Percentiles rank a stretch among this genome's conserved stretches.
Evolutionary conservation across 768 basidiomycete species (phyloP).

Genomic region (Fibroporia radiculosa): DNA sequence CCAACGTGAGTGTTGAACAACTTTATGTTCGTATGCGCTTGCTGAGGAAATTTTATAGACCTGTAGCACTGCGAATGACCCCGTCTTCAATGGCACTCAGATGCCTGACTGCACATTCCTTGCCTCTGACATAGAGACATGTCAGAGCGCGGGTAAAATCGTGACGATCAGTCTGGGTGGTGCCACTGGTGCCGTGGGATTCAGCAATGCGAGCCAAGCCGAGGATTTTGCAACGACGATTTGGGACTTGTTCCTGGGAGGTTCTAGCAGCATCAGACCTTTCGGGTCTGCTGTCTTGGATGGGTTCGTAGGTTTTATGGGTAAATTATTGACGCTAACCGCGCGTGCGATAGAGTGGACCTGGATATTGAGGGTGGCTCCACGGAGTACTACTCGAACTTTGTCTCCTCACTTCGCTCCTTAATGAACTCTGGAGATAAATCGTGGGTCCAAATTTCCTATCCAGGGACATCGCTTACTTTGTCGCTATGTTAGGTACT

Average conservation of each 20-base stretch:
- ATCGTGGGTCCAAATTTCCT: slow-evolving; percentile 27
- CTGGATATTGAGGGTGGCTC: slow-evolving; percentile 70
- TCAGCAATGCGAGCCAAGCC: slow-evolving; percentile 51
- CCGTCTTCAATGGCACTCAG: slow-evolving; percentile 52
- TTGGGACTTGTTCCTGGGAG: slow-evolving; percentile 69
- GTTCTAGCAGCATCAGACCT: slow-evolving; percentile 51
- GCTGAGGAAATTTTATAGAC: slow-evolving; percentile 30
- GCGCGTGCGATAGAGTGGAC: slow-evolving; percentile 34
- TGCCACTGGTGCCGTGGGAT: slow-evolving; percentile 53
- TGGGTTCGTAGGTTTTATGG: slow-evolving; percentile 35
- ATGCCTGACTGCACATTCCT: slow-evolving; percentile 57
- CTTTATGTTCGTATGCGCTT: not conserved
- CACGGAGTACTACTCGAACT: slow-evolving; percentile 19
- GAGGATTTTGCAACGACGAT: slow-evolving; percentile 54
- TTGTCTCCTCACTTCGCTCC: slow-evolving; percentile 46
- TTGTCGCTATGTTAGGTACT: slow-evolving; percentile 39
- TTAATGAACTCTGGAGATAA: slow-evolving; percentile 45
- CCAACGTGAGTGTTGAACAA: slow-evolving; percentile 36
- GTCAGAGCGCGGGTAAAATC: slow-evolving; percentile 41
- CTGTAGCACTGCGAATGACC: slow-evolving; percentile 51
- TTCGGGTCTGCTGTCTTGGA: slow-evolving; percentile 69
- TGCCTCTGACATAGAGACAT: slow-evolving; percentile 52
- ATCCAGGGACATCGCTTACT: not conserved
- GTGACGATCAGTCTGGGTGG: slow-evolving; percentile 32
- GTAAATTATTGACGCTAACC: not conserved